Evolutionary conservation across 2,329 filamentous ascomycete genomes (phyloP).

Genomic region (Camillea tinctor): DNA sequence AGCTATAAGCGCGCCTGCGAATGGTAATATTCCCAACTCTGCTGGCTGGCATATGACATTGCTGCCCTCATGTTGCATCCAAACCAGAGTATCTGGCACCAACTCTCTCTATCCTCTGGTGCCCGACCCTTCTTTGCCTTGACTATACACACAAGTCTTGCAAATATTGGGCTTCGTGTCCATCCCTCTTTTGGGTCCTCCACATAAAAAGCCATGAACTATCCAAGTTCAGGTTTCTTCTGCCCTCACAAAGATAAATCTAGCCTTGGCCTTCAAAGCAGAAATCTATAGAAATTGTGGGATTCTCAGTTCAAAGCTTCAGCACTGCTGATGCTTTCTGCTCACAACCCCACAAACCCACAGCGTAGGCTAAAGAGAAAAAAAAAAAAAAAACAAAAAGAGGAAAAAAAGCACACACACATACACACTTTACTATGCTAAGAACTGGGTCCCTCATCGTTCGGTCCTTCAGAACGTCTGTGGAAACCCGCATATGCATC

Average conservation of each 20-base stretch:
- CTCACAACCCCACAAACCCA: too few relatives aligned
- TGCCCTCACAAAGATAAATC: background rate
- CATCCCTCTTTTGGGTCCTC: background rate
- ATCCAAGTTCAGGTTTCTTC: background rate
- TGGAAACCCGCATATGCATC: constrained; percentile 19
- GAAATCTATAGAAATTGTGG: background rate
- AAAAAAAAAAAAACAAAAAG: too few relatives aligned
- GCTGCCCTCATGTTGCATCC: background rate
- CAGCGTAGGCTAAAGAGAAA: too few relatives aligned
- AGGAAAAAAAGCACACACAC: too few relatives aligned
- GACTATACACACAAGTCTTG: background rate
- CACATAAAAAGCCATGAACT: background rate
- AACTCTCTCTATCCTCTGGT: background rate
- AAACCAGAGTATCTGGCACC: background rate
- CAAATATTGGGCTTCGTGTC: background rate
- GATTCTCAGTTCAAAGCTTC: background rate
- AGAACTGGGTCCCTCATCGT: background rate
- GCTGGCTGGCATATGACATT: background rate
- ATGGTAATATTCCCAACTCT: background rate
- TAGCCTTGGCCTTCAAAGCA: background rate
- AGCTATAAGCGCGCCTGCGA: background rate
- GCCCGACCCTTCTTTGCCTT: background rate
- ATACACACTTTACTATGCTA: constrained; percentile 1
- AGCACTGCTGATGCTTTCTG: too few relatives aligned
- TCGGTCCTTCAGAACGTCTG: constrained; percentile 1